Evolutionary conservation across 23 red algal species (phyloP).

Genomic region (Gracilaria caudata): DNA sequence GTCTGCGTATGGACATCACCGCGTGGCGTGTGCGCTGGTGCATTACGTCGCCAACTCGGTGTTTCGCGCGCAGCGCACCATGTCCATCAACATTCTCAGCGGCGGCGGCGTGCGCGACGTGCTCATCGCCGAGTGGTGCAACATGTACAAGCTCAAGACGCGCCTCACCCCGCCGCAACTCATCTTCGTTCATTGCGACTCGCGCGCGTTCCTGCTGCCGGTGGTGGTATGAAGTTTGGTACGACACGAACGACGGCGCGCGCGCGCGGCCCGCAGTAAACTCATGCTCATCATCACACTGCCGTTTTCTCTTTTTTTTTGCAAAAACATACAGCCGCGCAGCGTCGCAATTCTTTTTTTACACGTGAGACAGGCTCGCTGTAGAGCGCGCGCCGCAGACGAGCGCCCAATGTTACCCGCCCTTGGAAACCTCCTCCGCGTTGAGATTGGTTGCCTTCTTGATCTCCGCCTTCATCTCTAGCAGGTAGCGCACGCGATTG

Average conservation of each 20-base stretch:
- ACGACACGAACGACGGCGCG: not conserved
- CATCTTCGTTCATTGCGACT: constrained; percentile 17
- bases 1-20: constrained; percentile 41
- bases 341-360: not conserved
- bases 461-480: constrained; percentile 95
- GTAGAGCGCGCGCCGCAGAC: not conserved
- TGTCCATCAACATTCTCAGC: constrained; percentile 53
- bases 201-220: constrained; percentile 21
- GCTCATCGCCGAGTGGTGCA: constrained; percentile 64
- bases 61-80: constrained; percentile 2
- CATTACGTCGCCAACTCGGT: constrained; percentile 34
- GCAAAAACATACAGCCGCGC: constrained; percentile 8
- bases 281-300: not conserved
- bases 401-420: no score
- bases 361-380: not conserved
- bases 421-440: constrained; percentile 45
- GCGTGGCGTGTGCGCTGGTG: constrained; percentile 28
- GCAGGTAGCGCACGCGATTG: constrained; percentile 92
- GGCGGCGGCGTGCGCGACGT: constrained; percentile 61
- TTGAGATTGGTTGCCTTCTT: constrained; percentile 63
- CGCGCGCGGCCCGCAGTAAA: not conserved
- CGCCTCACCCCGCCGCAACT: constrained; percentile 47
- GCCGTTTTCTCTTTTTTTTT: not conserved
- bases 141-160: constrained; percentile 31
- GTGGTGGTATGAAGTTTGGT: constrained; percentile 25